Percentiles rank a stretch among this genome's conserved stretches.
Evolutionary conservation across 2,329 filamentous ascomycete species (phyloP).

Genomic region (Colletotrichum falcatum): DNA sequence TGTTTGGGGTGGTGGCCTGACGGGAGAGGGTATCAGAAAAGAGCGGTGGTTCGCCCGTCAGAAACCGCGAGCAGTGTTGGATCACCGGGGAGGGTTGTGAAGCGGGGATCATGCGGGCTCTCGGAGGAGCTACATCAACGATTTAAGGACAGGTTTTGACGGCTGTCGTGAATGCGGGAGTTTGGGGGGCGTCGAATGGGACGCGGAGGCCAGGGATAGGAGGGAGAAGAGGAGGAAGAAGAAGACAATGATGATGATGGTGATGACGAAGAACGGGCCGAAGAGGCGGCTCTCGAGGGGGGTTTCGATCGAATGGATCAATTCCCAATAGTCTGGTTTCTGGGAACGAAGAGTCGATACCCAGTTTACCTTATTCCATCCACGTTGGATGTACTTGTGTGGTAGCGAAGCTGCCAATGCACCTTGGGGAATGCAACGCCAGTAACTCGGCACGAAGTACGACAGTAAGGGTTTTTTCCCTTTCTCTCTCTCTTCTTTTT

Average conservation of each 20-base stretch:
- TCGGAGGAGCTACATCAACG: background rate
- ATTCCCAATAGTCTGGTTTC: background rate
- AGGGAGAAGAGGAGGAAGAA: background rate
- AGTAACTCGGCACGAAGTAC: no score
- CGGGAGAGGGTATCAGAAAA: conserved; percentile 26
- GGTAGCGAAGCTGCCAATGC: background rate
- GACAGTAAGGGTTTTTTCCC: no score
- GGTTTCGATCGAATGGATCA: background rate
- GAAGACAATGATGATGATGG: background rate
- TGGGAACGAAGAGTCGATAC: background rate
- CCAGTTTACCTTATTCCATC: background rate
- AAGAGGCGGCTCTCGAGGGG: background rate
- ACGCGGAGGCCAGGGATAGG: background rate
- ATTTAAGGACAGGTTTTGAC: conserved; percentile 16
- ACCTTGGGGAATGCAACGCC: background rate
- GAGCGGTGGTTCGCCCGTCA: background rate
- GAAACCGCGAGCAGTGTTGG: conserved; percentile 26
- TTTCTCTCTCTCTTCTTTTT: background rate
- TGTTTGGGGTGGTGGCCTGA: conserved; percentile 16
- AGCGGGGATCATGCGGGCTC: conserved; percentile 35
- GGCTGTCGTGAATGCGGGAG: conserved; percentile 22
- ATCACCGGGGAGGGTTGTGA: conserved; percentile 23
- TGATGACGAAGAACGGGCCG: background rate
- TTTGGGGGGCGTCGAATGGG: conserved; percentile 28
- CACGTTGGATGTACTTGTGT: background rate